Evolutionary conservation across 345 rosid genomes (phyloP), one percentile per base, ranked within the genome.

Genomic region (Arabidopsis thaliana): DNA sequence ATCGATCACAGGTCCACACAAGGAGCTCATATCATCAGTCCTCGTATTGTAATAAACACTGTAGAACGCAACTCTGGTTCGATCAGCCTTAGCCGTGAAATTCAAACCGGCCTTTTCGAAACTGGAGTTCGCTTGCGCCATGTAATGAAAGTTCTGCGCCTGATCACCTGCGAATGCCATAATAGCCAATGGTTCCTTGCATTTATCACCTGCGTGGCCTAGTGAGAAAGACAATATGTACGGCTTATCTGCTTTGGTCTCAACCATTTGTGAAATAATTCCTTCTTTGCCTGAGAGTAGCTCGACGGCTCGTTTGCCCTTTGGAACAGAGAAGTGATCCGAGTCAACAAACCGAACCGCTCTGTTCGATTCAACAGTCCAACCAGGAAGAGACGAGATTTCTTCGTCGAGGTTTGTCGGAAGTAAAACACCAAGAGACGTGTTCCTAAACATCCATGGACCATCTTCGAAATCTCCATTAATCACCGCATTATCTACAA

Each of bases 1-100:
- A n/a, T 95, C 99, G 61, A 95, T 84, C 71, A 95, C 99, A 2
- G 99, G 99, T 59, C 99, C 99, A 10, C 99, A 95, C 23, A 95
- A 72, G 2, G 99, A 95, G 85, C 97, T 92, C 99, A 89, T 87
- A 77, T 92, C 99, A 61, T 95, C 97, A 0, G 82, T 87, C 85
- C 98, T 87, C 2, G 97, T 92, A 40, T 95, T 95, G 79, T 95
- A 95, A 67, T 95, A 95, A 65, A 95, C 83, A 12, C 99, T 95
- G 73, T 84, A 95, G 79, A 95, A 95, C 6, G 99, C 99, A 2
- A 95, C 82, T 1, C 97, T 83, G 0, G 98, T 87, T 60, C 91
- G 84, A 50, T 95, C 99, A 0, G 99, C 99, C 71, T 87, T 89
- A 4, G 99, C 81, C 0, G 99, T 92, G 88, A 95, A 92, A 73